Base-by-base conservation (phyloP, 148 eudicot species). In the Tetragonia tetragonoides region DNA sequence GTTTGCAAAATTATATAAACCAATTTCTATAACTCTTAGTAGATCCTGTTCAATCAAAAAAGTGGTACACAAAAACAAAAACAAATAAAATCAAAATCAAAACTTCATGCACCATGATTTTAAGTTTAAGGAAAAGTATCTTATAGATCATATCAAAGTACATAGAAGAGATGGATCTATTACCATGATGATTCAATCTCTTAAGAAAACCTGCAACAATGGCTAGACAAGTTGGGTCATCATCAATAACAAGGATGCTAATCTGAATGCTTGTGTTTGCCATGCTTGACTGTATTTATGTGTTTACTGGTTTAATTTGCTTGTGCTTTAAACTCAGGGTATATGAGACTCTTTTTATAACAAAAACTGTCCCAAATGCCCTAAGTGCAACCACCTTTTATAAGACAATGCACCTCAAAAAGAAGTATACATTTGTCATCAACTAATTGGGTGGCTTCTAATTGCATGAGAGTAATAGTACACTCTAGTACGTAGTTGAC, bases 211-310 rank as follows among this genome's bases (percentile, higher is more conserved):
- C 84, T 10, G 84, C 68, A 76, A 86, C 76, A 74, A 89, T 69
- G 12, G 85, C 37, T 20, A 87, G 83, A 60, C 87, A 81, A 68
- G 77, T 83, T 12, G 69, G 59, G 79, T 89, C 93, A 74, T 89
- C 90, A 69, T 89, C 89, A 73, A 89, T 86, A 57, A 89, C 79
- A 79, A 89, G 79, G 78, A 89, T 74, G 74, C 70, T 84, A 56
- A 89, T 79, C n/a, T 71, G 49, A 38, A 39, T 6, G 34, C 61
- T 62, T 21, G 42, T 21, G 17, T 28, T 65, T 68, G 14, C 71
- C 81, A 78, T 82, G 68, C 61, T 81, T 71, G 3, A 12, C 23
- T 71, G n/a, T n/a, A n/a, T n/a, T n/a, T n/a, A n/a, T n/a, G n/a
- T n/a, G n/a, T n/a, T n/a, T n/a, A n/a, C n/a, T n/a, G n/a, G n/a